Conservation (phyloP, 345 rosid species). For the Hypericum perforatum region DNA sequence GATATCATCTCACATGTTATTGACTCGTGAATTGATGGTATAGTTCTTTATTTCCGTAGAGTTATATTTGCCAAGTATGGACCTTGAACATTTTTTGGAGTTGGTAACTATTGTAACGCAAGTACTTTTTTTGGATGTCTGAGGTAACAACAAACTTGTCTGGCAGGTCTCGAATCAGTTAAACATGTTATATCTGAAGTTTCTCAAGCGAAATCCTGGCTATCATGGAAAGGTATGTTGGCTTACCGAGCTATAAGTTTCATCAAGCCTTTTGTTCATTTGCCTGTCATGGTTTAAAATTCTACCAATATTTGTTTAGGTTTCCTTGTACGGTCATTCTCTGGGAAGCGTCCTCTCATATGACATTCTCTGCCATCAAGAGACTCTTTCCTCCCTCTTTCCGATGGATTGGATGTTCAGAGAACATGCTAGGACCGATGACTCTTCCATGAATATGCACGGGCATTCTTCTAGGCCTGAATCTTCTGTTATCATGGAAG, state of each 20-base stretch:
- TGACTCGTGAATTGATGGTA: too few relatives aligned
- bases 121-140: neutral
- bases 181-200: constrained; percentile 64
- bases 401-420: constrained; percentile 69
- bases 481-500: constrained; percentile 20
- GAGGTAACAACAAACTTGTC: constrained; percentile 11
- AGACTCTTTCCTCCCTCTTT: constrained; percentile 66
- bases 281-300: neutral
- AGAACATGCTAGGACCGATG: constrained; percentile 31
- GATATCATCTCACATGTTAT: too few relatives aligned
- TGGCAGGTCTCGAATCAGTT: constrained; percentile 85
- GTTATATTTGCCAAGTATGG: too few relatives aligned
- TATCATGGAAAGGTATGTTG: constrained; percentile 84
- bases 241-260: constrained; percentile 14
- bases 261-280: constrained; percentile 11
- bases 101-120: neutral
- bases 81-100: neutral
- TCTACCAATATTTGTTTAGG: constrained; percentile 28
- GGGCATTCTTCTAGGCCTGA: constrained; percentile 21
- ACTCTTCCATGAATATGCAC: constrained; percentile 18
- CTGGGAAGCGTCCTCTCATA: constrained; percentile 96
- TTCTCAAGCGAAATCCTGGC: constrained; percentile 76
- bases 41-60: too few relatives aligned
- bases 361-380: constrained; percentile 97
- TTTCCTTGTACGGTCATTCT: constrained; percentile 93